Evolutionary conservation across 805 yeast species (phyloP), one percentile per base, ranked within the genome.

Genomic region (Pachysolen tannophilus): DNA sequence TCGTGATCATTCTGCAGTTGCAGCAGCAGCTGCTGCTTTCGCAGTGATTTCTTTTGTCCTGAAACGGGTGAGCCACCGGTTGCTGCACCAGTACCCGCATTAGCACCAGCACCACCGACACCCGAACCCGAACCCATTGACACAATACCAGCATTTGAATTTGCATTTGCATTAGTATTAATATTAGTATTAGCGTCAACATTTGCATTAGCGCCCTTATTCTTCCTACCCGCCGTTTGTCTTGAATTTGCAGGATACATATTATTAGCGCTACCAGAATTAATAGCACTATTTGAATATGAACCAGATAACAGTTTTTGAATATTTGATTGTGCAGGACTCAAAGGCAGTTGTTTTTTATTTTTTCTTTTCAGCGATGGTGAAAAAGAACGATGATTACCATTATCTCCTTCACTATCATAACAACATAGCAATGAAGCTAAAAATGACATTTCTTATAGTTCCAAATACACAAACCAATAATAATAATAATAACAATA

Each of bases 361-460:
- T 49, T 41, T 20, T 46, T 39, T 19, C 44, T 35, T 20, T 48
- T 30, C 43, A 11, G 26, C 4, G 26, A 23, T 11, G 26, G 13
- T 15, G 27, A 23, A 32, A 17, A 32, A 23, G 20, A 16, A 27
- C 17, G 26, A 9, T 30, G 39, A 16, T 55, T 53, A 39, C 47
- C 52, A 37, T 52, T 46, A 32, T 52, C 54, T 17, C 29, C 36
- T 28, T 47, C 53, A 26, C 44, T 43, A 37, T 49, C 58, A 47
- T 55, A 57, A 43, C 64, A 59, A 40, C 64, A 59, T 39, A 59
- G 44, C 21, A 59, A 30, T 6, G 54, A 44, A 11, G 61, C 50
- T 37, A 57, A 40, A 44, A 58, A 53, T 28, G 63, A 52, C 64
- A 58, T 58, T n/a, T n/a, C n/a, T n/a, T n/a, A n/a, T n/a, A n/a